Evolutionary conservation across 2,329 filamentous ascomycete species (phyloP).

Genomic region (Sporothrix pallida): DNA sequence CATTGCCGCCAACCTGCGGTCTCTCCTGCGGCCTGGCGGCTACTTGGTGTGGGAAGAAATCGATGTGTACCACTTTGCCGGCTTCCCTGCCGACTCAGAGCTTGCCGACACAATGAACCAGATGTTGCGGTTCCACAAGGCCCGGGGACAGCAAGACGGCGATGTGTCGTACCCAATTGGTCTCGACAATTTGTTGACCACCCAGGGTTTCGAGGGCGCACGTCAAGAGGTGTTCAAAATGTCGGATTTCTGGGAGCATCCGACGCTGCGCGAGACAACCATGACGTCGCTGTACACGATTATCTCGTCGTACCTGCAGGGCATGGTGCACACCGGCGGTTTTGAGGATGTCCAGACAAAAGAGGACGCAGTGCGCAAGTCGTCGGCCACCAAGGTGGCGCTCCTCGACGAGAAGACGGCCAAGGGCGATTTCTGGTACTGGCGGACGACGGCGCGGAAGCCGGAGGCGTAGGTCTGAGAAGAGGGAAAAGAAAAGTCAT

Average conservation of each 20-base stretch:
- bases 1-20: conserved; percentile 14
- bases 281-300: conserved; percentile 4
- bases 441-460: conserved; percentile 30
- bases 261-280: background rate
- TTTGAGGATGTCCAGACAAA: conserved; percentile 24
- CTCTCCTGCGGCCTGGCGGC: conserved; percentile 34
- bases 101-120: background rate
- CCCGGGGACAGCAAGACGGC: background rate
- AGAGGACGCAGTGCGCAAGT: conserved; percentile 21
- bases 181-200: background rate
- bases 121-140: conserved; percentile 16
- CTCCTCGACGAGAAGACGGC: conserved; percentile 18
- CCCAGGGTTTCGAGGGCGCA: background rate
- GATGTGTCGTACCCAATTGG: background rate
- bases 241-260: conserved; percentile 10
- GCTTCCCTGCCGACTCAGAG: conserved; percentile 5
- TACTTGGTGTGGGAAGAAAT: conserved; percentile 35
- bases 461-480: background rate
- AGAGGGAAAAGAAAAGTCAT: conserved; percentile 8
- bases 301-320: conserved; percentile 10
- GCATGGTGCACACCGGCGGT: conserved; percentile 30
- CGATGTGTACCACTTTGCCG: background rate
- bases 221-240: background rate
- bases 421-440: conserved; percentile 20
- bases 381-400: background rate